Evolutionary conservation across 371 early-diverging fungal species (phyloP), one percentile per base, ranked within the genome.

Genomic region (Blakeslea trispora): DNA sequence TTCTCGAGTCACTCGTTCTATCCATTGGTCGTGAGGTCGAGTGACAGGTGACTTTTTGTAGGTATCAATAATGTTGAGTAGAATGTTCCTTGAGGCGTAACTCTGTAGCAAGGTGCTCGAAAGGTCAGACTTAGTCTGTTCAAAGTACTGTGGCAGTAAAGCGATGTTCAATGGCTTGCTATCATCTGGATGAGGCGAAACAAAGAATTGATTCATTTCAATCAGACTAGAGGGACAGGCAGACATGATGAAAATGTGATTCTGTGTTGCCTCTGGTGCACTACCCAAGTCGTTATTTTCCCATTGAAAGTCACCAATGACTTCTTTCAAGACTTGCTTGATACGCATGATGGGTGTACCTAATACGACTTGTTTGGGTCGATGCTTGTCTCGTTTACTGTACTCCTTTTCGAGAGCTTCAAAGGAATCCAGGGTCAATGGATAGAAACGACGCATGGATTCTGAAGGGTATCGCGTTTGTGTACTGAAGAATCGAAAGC

Each of bases 281-380:
- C n/a, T n/a, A n/a, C 50, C 21, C 8, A 37, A 34, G 31, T 55
- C 51, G 23, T 39, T 54, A 32, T 44, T 46, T 45, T 59, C 59
- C 64, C 64, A 64, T 17, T 54, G 55, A 35, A 64, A 64, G 24
- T 64, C 59, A 11, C 55, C 64, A 18, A 64, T 19, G 10, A 43
- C 40, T 49, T 64, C 64, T 34, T 58, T 64, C 19, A 64, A 40
- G 6, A 50, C 64, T 50, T 59, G 53, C 7, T 54, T 59, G 1
- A 64, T 35, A 13, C 49, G 53, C 50, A 49, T 57, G 18, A 53
- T 43, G 11, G 63, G 59, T 32, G 58, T 50, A 0, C 50, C 50
- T 18, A 37, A 24, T n/a, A n/a, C n/a, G 9, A 15, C 19, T 17
- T 18, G 37, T 6, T 13, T 28, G 28, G 39, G 45, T 39, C 59